These are phyloP conservation scores for Stevia rebaudiana DNA, from an alignment of 140 eudicot genomes.

Conservation along the genomic window DNA sequence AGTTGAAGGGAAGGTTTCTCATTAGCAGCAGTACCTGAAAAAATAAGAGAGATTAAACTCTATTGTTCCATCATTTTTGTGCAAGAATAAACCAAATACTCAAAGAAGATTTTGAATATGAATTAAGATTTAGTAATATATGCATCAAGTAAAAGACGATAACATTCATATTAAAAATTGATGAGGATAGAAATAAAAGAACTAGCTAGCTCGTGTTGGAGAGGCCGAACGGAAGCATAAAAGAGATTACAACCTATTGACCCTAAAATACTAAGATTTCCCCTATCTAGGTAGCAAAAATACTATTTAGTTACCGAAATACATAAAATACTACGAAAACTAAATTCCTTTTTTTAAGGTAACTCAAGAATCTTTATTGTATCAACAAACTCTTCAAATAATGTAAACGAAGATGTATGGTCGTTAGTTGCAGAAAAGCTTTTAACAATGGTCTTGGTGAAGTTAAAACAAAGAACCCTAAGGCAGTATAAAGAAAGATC, in stretches of 20 bases:
- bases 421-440: neutral
- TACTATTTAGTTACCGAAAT: neutral
- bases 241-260: too few species aligned
- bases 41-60: neutral
- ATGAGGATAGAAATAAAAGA: too few species aligned
- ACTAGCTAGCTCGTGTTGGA: too few species aligned
- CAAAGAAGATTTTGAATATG: neutral
- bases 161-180: too few species aligned
- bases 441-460: neutral
- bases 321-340: neutral
- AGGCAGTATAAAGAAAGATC: neutral
- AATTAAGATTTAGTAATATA: too few species aligned
- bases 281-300: too few species aligned
- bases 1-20: conserved; percentile 80
- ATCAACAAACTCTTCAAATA: neutral
- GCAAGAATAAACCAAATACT: neutral
- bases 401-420: neutral
- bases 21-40: conserved; percentile 65
- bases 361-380: neutral
- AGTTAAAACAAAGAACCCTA: neutral
- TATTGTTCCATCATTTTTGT: neutral
- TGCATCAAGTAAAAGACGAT: too few species aligned
- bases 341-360: neutral
- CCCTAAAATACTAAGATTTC: too few species aligned
- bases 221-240: too few species aligned